These are phyloP conservation scores for Phytophthora tentaculata DNA, from an alignment of 352 stramenopile genomes.

Conservation along the genomic window DNA sequence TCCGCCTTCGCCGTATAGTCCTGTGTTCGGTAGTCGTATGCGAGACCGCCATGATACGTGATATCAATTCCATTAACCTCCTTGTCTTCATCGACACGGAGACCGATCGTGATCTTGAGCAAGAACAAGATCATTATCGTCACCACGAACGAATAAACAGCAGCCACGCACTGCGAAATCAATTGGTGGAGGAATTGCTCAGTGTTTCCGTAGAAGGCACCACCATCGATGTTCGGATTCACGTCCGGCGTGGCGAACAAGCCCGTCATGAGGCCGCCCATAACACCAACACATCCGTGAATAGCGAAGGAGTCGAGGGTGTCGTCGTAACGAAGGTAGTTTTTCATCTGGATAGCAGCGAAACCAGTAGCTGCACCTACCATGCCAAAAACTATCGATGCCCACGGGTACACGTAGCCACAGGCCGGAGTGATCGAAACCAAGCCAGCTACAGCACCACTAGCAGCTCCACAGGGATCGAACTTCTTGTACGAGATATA, in stretches of 20 bases:
- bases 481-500: constrained; percentile 57
- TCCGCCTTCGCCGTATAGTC: constrained; percentile 16
- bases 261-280: constrained; percentile 68
- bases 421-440: constrained; percentile 75
- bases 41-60: constrained; percentile 74
- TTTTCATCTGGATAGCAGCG: constrained; percentile 65
- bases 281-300: constrained; percentile 69
- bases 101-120: constrained; percentile 72
- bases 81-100: constrained; percentile 80
- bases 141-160: constrained; percentile 67
- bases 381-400: constrained; percentile 74
- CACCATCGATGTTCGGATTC: constrained; percentile 62
- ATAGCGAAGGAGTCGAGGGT: constrained; percentile 84
- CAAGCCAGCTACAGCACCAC: constrained; percentile 67
- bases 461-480: constrained; percentile 68
- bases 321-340: constrained; percentile 77
- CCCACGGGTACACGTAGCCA: constrained; percentile 76
- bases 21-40: constrained; percentile 60
- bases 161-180: constrained; percentile 54
- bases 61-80: constrained; percentile 83
- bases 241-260: constrained; percentile 70
- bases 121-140: constrained; percentile 76
- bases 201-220: constrained; percentile 59
- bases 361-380: constrained; percentile 64
- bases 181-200: constrained; percentile 64